A percentile compares a stretch with the other conserved stretches of the same genome.
phyloP scores from a whole-genome alignment of 2,329 filamentous ascomycete genomes.

The Hypoxylon sp. region DNA sequence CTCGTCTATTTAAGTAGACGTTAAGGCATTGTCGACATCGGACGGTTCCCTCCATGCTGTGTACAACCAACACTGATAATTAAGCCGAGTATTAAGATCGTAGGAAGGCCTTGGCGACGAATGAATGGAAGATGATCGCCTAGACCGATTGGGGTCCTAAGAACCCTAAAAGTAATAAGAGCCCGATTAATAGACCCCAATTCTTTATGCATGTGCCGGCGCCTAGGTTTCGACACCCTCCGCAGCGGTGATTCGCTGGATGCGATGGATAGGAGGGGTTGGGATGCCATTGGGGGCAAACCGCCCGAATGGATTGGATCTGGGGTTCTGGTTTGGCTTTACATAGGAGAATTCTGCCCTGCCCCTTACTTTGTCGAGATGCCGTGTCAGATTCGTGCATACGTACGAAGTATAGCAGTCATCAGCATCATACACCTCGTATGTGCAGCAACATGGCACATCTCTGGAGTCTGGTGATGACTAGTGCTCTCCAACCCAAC shows the following conservation, averaged over 20 bases:
- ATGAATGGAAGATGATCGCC: constrained; percentile 15
- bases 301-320: constrained; percentile 4
- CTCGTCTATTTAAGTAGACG: not conserved
- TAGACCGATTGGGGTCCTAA: constrained; percentile 26
- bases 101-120: constrained; percentile 13
- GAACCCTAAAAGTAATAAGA: constrained; percentile 16
- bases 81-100: constrained; percentile 21
- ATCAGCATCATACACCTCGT: constrained; percentile 11
- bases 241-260: constrained; percentile 30
- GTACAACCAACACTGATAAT: constrained; percentile 4
- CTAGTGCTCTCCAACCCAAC: constrained; percentile 18
- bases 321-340: not conserved
- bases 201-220: constrained; percentile 26
- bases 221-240: constrained; percentile 16
- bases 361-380: constrained; percentile 39
- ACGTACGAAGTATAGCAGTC: constrained; percentile 22
- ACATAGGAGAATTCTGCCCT: constrained; percentile 36
- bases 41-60: constrained; percentile 9
- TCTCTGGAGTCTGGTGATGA: constrained; percentile 18
- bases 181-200: constrained; percentile 29
- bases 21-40: constrained; percentile 6
- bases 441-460: constrained; percentile 8
- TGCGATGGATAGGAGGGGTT: not conserved
- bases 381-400: constrained; percentile 40
- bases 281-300: constrained; percentile 8